Conservation (phyloP, 768 basidiomycete species). For the Termitomyces sp. region DNA sequence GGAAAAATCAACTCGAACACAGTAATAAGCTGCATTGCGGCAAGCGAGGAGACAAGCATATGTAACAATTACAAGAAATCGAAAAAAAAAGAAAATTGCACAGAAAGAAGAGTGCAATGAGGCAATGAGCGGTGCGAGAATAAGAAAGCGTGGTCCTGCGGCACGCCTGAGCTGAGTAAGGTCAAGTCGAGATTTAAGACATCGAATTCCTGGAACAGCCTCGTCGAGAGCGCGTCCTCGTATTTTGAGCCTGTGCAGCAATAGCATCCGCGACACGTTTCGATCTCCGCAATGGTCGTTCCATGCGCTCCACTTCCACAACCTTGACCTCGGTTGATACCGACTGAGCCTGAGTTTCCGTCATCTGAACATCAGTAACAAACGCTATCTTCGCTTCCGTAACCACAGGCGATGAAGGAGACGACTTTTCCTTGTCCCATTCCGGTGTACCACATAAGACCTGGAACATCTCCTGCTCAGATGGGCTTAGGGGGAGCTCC, state of each 20-base stretch:
- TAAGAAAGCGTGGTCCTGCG: not conserved
- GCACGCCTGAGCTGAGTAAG: conserved; percentile 4
- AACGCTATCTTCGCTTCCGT: conserved; percentile 8
- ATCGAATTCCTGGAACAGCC: conserved; percentile 35
- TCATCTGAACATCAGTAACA: not conserved
- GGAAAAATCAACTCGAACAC: conserved; percentile 7
- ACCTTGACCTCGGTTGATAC: not conserved
- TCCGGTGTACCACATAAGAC: conserved; percentile 56
- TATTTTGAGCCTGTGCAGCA: conserved; percentile 42
- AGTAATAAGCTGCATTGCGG: conserved; percentile 6
- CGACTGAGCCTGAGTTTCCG: not conserved
- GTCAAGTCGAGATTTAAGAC: conserved; percentile 21
- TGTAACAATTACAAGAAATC: conserved; percentile 4
- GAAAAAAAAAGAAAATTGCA: conserved; percentile 4
- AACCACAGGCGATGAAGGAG: conserved; percentile 10
- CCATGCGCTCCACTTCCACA: conserved; percentile 7
- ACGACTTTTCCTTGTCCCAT: conserved; percentile 36
- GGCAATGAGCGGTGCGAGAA: conserved; percentile 7
- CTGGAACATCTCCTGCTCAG: conserved; percentile 67
- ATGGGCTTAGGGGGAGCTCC: conserved; percentile 59
- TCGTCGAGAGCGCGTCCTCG: conserved; percentile 28
- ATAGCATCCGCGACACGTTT: conserved; percentile 61
- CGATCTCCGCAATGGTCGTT: conserved; percentile 50
- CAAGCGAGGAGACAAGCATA: conserved; percentile 4
- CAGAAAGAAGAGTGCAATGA: not conserved